Percentiles rank a stretch among this genome's conserved stretches.
phyloP scores from a whole-genome alignment of 352 stramenopile species.

The Pythium myriotylum region DNA sequence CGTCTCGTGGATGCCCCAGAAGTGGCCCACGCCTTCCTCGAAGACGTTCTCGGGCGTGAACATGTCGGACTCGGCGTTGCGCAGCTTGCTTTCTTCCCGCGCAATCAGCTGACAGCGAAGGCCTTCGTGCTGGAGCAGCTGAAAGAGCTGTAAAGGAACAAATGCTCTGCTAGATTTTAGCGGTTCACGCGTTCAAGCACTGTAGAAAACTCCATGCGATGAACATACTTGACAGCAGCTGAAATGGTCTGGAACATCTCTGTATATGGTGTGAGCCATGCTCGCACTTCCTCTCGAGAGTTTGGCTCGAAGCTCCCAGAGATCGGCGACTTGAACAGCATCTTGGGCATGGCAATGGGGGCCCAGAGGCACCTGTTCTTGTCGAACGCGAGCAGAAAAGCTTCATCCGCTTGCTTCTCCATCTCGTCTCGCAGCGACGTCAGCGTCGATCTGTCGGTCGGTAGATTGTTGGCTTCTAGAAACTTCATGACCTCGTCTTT shows the following conservation, averaged over 20 bases:
- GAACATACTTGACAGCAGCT: too few species aligned
- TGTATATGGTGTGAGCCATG: too few species aligned
- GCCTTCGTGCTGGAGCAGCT: too few species aligned
- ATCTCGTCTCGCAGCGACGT: not conserved
- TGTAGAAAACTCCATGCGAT: too few species aligned
- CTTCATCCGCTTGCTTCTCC: not conserved
- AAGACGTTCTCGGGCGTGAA: slow-evolving; percentile 19
- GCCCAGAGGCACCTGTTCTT: not conserved
- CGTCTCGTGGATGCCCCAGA: slow-evolving; percentile 22
- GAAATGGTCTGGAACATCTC: too few species aligned
- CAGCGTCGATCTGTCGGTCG: not conserved
- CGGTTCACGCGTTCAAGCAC: too few species aligned
- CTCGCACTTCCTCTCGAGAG: too few species aligned
- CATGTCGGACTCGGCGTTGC: not conserved
- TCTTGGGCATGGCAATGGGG: slow-evolving; percentile 7
- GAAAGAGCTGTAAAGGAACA: too few species aligned
- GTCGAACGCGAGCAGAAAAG: not conserved
- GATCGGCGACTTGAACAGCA: not conserved
- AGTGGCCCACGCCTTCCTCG: slow-evolving; percentile 12
- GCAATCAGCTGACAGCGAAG: not conserved
- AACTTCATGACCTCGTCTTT: not conserved
- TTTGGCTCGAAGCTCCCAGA: too few species aligned
- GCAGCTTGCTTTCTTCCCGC: slow-evolving; percentile 9
- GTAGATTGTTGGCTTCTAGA: not conserved
- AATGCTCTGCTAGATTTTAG: too few species aligned